Conservation (phyloP, 371 early-diverging fungal genomes). For the Mortierella polycephala region DNA sequence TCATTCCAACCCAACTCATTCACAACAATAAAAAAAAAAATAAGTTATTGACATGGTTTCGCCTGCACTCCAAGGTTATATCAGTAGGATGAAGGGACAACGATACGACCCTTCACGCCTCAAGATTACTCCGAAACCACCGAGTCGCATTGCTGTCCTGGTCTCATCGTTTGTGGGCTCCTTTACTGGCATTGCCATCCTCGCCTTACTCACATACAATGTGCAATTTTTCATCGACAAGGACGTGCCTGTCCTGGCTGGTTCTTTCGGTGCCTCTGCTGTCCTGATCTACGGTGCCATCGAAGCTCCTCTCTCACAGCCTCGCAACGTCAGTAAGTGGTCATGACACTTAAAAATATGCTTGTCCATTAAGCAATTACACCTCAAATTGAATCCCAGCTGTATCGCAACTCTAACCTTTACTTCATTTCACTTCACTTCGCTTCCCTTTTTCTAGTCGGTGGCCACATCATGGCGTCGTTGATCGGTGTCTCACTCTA, state of each 20-base stretch:
- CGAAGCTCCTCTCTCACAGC: conserved; percentile 80
- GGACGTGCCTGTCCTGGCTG: conserved; percentile 37
- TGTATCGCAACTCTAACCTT: background rate
- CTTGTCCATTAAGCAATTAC: background rate
- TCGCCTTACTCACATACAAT: conserved; percentile 37
- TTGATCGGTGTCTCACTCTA: conserved; percentile 71
- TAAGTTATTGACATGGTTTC: conserved; percentile 6
- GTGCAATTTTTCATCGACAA: conserved; percentile 38
- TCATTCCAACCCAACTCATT: background rate
- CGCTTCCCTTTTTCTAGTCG: conserved; percentile 37
- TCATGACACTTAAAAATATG: background rate
- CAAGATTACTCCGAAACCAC: conserved; percentile 11
- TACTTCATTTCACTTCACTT: background rate
- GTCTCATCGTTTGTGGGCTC: conserved; percentile 43
- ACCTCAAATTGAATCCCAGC: background rate
- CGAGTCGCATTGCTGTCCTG: conserved; percentile 29
- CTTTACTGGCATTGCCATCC: conserved; percentile 36
- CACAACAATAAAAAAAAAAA: background rate
- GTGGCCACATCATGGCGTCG: conserved; percentile 73
- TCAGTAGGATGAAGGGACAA: conserved; percentile 44
- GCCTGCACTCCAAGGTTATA: conserved; percentile 23
- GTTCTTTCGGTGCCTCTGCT: conserved; percentile 57
- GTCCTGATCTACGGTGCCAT: conserved; percentile 78
- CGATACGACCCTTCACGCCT: conserved; percentile 32
- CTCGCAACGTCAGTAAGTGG: conserved; percentile 65